Evolutionary conservation across 768 basidiomycete species (phyloP), one percentile per base, ranked within the genome.

Genomic region (Mycena venus): DNA sequence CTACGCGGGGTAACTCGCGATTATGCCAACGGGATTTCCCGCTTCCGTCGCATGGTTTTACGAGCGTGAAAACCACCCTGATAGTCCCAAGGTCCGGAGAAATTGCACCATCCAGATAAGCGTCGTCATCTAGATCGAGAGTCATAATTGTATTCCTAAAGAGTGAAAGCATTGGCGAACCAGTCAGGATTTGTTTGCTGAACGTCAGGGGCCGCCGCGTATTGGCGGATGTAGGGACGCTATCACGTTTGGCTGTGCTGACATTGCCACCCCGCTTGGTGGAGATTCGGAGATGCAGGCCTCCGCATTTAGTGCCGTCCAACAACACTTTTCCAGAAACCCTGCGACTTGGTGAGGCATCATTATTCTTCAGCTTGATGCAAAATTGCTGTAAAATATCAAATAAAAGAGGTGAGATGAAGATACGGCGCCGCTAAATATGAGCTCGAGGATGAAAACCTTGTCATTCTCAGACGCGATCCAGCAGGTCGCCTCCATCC

Each of bases 31-130:
- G n/a, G n/a, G n/a, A n/a, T n/a, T n/a, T n/a, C n/a, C n/a, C n/a
- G 21, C 51, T 15, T 29, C 27, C 27, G 15, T 11, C 31, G 34
- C n/a, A 32, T 21, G 21, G 42, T 14, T 23, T 32, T 14, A 47
- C 29, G 10, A 29, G 40, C n/a, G 4, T 4, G 10, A 60, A n/a
- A 9, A n/a, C 34, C n/a, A 60, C 53, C 23, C 29, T 58, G 47
- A 75, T 75, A 8, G 62, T 58, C 2, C 75, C 75, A 10, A 72
- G 56, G 15, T 75, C 55, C 0, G 71, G 75, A 0, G 70, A 69
- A 12, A 75, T 69, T 0, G 70, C n/a, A 4, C 44, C 25, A 32
- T 72, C 65, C 36, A 75, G 25, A 23, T 65, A 49, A 7, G 23
- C 36, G 70, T 75, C 75, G 67, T 72, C 66, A 42, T 72, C 70